phyloP scores from a whole-genome alignment of 1,284 basidiomycete species.

The Heliocybe sulcata region DNA sequence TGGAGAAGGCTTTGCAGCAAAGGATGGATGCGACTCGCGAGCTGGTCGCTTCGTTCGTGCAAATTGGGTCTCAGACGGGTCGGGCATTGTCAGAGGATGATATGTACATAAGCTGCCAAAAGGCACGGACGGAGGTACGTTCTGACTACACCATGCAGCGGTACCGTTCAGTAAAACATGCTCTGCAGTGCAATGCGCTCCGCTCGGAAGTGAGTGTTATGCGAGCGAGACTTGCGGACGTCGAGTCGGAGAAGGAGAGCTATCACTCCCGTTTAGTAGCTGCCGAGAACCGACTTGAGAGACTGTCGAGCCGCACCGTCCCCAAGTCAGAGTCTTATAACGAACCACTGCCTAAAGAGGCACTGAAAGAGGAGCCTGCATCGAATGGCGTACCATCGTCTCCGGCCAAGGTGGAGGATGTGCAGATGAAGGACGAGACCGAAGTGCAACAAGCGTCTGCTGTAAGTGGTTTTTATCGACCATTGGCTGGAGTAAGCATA shows the following conservation, averaged over 20 bases:
- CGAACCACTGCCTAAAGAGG: background rate
- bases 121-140: conserved; percentile 54
- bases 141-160: no score
- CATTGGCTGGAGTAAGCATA: conserved; percentile 48
- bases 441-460: conserved; percentile 29
- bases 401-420: conserved; percentile 31
- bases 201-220: conserved; percentile 58
- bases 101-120: conserved; percentile 39
- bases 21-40: conserved; percentile 54
- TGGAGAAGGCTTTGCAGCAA: conserved; percentile 41
- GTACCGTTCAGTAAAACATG: no score
- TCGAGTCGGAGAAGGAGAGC: conserved; percentile 45
- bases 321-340: conserved; percentile 5
- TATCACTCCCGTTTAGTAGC: conserved; percentile 51
- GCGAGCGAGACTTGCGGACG: conserved; percentile 47
- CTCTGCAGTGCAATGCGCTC: conserved; percentile 43
- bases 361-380: conserved; percentile 27
- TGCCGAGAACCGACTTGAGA: conserved; percentile 69
- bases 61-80: conserved; percentile 29
- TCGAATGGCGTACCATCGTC: conserved; percentile 12
- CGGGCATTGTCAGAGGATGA: conserved; percentile 26
- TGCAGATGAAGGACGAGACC: conserved; percentile 42
- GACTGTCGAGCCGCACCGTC: conserved; percentile 59
- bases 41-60: conserved; percentile 53
- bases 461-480: conserved; percentile 60